Evolutionary conservation across 305 asterid genomes (phyloP), one percentile per base, ranked within the genome.

Genomic region (Plantago coronopus): DNA sequence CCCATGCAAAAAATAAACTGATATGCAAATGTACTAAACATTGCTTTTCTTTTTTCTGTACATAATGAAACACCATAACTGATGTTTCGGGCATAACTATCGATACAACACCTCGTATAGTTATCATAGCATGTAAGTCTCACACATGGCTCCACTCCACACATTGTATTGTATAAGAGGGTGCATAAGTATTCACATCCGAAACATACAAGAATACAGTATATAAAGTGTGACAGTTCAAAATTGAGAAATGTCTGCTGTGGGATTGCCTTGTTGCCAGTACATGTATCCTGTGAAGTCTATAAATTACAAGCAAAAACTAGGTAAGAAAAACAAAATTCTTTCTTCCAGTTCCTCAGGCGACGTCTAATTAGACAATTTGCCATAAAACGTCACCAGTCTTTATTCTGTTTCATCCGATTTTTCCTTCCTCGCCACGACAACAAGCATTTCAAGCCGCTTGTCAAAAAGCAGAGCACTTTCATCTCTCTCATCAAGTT

Each of bases 371-470:
- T 49, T 20, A 27, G n/a, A 22, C 11, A 16, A 38, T 29, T 53
- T 23, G 43, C 55, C 31, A 8, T 3, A 10, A 14, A 16, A 40
- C 48, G 50, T 10, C 59, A 57, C 56, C 22, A 40, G 17, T 48
- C n/a, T 7, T 58, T 68, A 76, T 54, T 66, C 72, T 58, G 63
- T 44, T 46, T 64, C 81, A 59, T 54, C 59, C 6, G 72, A 40
- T 72, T 69, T 86, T 76, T 91, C 97, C 62, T 65, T 78, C 73
- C 86, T 75, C 0, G 95, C 97, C 68, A 84, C 67, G 54, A 79
- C 73, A 85, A 91, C 54, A 42, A 91, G 98, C 95, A 89, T 89
- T 88, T 91, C 91, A 63, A 91, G 97, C 37, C 95, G 91, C 79
- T 80, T 84, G 73, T 91, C 98, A 45, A 91, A 91, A 54, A 78